phyloP scores from a whole-genome alignment of 768 basidiomycete genomes.

The Pseudohyphozyma bogoriensis region DNA sequence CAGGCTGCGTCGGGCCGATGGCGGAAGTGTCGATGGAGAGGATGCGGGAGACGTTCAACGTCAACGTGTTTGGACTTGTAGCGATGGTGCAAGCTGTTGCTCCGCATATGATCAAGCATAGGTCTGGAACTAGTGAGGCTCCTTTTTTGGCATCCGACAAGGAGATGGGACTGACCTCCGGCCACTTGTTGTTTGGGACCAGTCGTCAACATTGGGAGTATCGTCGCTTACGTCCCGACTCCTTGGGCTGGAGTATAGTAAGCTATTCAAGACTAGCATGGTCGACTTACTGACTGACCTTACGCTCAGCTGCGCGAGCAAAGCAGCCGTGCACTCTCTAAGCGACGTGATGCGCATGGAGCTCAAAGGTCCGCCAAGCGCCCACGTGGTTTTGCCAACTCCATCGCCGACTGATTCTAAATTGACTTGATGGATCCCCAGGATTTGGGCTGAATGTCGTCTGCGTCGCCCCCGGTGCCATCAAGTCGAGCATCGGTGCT shows the following conservation, averaged over 20 bases:
- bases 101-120: neutral
- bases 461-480: conserved; percentile 2
- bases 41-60: neutral
- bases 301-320: neutral
- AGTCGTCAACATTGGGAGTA: neutral
- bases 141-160: neutral
- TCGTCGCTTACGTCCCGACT: neutral
- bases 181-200: neutral
- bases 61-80: conserved; percentile 1
- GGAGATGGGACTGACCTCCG: neutral
- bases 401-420: neutral
- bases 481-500: neutral
- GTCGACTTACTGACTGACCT: neutral
- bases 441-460: neutral
- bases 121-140: neutral
- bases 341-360: neutral
- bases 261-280: neutral
- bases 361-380: neutral
- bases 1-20: neutral
- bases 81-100: neutral
- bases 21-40: neutral
- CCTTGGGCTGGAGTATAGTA: neutral
- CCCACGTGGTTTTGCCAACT: too few relatives aligned
- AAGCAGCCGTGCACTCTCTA: neutral
- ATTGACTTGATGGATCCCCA: neutral